Evolutionary conservation across 441 rosid genomes (phyloP).

Genomic region (Viola pubescens): DNA sequence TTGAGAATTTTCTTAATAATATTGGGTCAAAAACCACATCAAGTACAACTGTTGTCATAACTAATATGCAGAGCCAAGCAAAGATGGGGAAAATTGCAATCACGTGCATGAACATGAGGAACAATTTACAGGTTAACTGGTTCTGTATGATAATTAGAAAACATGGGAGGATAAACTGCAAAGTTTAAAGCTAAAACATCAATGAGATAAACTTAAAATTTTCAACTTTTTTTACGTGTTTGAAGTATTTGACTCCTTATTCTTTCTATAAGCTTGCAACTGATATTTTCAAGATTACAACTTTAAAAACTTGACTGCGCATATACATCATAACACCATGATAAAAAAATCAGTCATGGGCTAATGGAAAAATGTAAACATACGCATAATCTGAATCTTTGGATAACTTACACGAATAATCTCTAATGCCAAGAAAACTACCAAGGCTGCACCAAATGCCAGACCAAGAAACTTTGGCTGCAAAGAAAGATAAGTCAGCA

Average conservation of each 20-base stretch:
- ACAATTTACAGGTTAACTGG: neutral
- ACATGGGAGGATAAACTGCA: neutral
- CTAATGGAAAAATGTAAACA: constrained; percentile 6
- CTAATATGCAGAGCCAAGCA: neutral
- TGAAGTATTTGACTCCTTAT: neutral
- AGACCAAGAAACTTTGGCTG: constrained; percentile 95
- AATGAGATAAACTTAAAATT: neutral
- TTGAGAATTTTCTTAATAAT: no score
- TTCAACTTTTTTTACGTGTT: neutral
- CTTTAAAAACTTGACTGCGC: no score
- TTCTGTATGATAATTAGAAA: neutral
- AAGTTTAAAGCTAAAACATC: neutral
- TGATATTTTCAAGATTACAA: no score
- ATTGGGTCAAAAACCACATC: neutral
- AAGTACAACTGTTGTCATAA: neutral
- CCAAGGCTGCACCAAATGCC: constrained; percentile 94
- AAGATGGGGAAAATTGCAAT: neutral
- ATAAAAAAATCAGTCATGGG: no score
- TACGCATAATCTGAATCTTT: constrained; percentile 1
- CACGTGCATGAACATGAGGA: neutral
- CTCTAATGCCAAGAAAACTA: constrained; percentile 69
- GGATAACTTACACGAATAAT: constrained; percentile 70
- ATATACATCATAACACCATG: no score
- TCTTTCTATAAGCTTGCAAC: neutral
- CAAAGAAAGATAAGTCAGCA: constrained; percentile 20